Percentiles rank a stretch among this genome's conserved stretches.
Conservation (phyloP, 2,329 filamentous ascomycete genomes). For the Paraphaeosphaeria sporulosa region DNA sequence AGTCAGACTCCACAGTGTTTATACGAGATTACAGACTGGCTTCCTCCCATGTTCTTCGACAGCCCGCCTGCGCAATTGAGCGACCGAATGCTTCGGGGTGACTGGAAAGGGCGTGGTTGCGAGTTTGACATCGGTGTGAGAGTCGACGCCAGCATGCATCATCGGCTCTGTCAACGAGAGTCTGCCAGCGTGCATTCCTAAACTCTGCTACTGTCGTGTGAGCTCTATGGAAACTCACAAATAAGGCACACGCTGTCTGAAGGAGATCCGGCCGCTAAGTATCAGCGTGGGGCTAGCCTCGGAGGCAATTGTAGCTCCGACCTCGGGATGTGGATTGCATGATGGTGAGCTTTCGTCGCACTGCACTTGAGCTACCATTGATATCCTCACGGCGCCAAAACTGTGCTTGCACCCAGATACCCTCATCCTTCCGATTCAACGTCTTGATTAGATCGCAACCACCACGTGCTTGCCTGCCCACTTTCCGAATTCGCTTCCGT, state of each 20-base stretch:
- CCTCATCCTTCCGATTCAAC: background rate
- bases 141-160: background rate
- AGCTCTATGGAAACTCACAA: background rate
- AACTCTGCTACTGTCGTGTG: background rate
- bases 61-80: background rate
- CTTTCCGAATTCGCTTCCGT: background rate
- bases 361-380: background rate
- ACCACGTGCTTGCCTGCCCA: background rate
- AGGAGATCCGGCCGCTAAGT: background rate
- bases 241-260: background rate
- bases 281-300: background rate
- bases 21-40: background rate
- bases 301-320: slow-evolving; percentile 10
- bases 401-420: background rate
- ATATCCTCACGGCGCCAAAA: background rate
- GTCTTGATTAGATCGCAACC: background rate
- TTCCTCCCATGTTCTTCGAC: background rate
- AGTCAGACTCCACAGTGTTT: background rate
- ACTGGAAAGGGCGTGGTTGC: background rate
- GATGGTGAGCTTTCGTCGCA: background rate
- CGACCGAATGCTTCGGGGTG: background rate
- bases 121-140: background rate
- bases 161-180: background rate
- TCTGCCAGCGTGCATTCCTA: background rate
- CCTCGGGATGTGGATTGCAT: background rate